A percentile compares a stretch with the other conserved stretches of the same genome.
phyloP scores from a whole-genome alignment of 257 asterid genomes.

The Rubia yunnanensis region DNA sequence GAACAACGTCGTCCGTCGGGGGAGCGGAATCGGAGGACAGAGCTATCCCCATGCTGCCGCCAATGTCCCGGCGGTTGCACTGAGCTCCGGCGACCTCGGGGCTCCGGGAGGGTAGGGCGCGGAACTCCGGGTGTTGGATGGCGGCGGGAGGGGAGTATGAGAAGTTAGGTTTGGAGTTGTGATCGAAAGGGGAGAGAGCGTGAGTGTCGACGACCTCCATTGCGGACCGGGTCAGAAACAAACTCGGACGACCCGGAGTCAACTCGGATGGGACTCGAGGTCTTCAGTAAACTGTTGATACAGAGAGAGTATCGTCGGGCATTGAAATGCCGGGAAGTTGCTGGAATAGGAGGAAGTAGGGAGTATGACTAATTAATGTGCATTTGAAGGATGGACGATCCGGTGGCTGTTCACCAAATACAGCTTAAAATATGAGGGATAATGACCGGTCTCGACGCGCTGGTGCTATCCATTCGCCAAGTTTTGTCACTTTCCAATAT shows the following conservation, averaged over 20 bases:
- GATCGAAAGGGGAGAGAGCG: constrained; percentile 33
- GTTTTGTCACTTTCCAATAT: no score
- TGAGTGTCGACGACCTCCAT: constrained; percentile 63
- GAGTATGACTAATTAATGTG: not conserved
- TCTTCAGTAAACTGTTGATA: not conserved
- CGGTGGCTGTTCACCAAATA: not conserved
- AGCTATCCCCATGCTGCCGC: not conserved
- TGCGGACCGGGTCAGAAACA: not conserved
- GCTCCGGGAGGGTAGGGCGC: constrained; percentile 8
- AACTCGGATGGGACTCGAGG: constrained; percentile 7
- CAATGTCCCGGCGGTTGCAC: constrained; percentile 9
- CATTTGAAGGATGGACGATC: not conserved
- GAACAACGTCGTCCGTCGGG: not conserved
- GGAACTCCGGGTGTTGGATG: constrained; percentile 20
- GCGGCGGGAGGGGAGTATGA: constrained; percentile 9
- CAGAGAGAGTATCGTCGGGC: not conserved
- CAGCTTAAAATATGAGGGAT: not conserved
- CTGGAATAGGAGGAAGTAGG: not conserved
- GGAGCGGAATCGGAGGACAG: not conserved
- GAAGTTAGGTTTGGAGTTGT: constrained; percentile 17
- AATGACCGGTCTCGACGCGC: not conserved
- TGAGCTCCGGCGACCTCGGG: constrained; percentile 12
- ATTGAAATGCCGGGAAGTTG: not conserved
- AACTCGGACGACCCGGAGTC: constrained; percentile 4
- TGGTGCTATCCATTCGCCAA: no score